Base-by-base conservation (phyloP, 2,329 filamentous ascomycete genomes). In the Colletotrichum musicola region DNA sequence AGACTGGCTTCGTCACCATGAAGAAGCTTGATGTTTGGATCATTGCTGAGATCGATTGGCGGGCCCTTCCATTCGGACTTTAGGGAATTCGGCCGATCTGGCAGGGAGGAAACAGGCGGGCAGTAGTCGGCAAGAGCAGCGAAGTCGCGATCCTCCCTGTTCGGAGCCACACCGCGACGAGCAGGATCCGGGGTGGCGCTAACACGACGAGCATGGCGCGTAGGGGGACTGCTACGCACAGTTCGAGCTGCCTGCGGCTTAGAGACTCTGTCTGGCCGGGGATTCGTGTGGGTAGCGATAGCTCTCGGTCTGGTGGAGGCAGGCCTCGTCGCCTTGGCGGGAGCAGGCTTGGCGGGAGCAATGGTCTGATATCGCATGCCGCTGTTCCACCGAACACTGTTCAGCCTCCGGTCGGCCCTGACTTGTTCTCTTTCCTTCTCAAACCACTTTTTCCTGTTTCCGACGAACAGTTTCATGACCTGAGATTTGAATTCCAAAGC, bases 31-130 rank as follows among this genome's bases (percentile, higher is more conserved):
- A 86, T 84, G 74, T 95, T 85, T 6, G 92, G 89, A 75, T 97
- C 93, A 68, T 86, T 85, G 78, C 85, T 88, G 53, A 97, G 88
- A 75, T 97, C 92, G 72, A 96, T 88, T 46, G 91, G 88, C 70
- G 90, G 88, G 7, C 93, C 93, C 82, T 95, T 96, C 93, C 94
- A 97, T 71, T 97, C 93, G 27, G 93, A 90, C 83, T 95, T 95
- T 73, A 96, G 86, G 49, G 86, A 88, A 78, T 93, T 93, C 59
- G 86, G 81, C 74, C 90, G 90, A 72, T 83, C 82, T 7, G 90
- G 89, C 4, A 96, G 86, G 2, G 91, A 90, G 63, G 84, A 81
- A 49, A 90, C 76, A 0, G 92, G 89, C 51, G 94, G 94, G 59
- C 90, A 93, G 77, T 87, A 93, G 78, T 97, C 89, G 6, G 87